A percentile compares a stretch with the other conserved stretches of the same genome.
These are phyloP conservation scores for Sugiyamaella marilandica DNA, from an alignment of 805 yeast genomes.

Conservation along the genomic window DNA sequence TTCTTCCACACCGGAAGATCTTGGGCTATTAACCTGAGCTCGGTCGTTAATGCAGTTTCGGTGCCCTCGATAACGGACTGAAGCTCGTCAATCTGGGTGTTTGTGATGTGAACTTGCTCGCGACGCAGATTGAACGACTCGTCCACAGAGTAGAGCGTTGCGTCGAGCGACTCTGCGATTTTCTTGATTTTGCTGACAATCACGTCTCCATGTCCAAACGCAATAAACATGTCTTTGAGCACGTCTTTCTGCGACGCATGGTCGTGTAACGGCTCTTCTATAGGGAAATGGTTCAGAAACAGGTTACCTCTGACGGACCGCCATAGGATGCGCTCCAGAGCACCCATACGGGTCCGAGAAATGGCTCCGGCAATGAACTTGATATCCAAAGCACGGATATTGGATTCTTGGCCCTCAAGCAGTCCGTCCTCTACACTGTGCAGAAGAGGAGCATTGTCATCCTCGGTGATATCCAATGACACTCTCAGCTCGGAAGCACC, in stretches of 20 bases:
- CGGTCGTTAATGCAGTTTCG: conserved; percentile 63
- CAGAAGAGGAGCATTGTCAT: conserved; percentile 14
- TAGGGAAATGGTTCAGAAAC: conserved; percentile 67
- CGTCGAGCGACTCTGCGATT: conserved; percentile 86
- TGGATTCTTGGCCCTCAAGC: conserved; percentile 13
- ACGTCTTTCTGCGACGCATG: conserved; percentile 48
- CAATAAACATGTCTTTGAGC: conserved; percentile 76
- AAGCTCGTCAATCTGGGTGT: conserved; percentile 48
- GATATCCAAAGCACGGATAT: conserved; percentile 29
- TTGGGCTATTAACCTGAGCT: conserved; percentile 69
- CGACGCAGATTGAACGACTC: conserved; percentile 39
- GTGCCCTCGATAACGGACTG: conserved; percentile 60
- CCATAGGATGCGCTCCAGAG: conserved; percentile 83
- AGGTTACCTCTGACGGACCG: conserved; percentile 90
- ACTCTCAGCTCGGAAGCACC: conserved; percentile 27
- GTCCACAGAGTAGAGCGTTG: conserved; percentile 63
- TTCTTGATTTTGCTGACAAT: conserved; percentile 66
- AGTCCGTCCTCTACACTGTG: conserved; percentile 15
- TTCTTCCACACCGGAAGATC: conserved; percentile 73
- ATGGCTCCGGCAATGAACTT: conserved; percentile 77
- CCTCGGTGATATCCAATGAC: conserved; percentile 25
- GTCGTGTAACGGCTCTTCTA: conserved; percentile 62
- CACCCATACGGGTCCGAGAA: conserved; percentile 59
- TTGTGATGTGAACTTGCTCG: conserved; percentile 36
- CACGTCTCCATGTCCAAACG: conserved; percentile 84